phyloP scores from a whole-genome alignment of 257 asterid species.

The Forsythia viridissima region DNA sequence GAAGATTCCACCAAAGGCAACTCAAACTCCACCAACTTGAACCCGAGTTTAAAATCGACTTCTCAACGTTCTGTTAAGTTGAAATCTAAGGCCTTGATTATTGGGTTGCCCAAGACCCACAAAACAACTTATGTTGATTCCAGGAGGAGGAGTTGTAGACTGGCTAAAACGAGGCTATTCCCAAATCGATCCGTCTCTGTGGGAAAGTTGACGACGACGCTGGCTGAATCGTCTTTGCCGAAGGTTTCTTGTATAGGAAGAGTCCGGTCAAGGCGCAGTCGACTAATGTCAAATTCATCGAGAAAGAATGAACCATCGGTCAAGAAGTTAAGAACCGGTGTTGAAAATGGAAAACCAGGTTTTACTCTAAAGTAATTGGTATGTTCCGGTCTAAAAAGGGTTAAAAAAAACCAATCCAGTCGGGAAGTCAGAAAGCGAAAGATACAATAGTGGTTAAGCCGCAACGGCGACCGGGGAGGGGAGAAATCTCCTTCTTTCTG shows the following conservation, averaged over 20 bases:
- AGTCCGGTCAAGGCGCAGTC: constrained; percentile 59
- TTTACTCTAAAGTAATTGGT: constrained; percentile 36
- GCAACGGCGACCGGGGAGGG: too few relatives aligned
- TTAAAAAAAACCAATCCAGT: constrained; percentile 18
- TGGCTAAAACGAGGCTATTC: constrained; percentile 47
- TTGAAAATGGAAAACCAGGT: constrained; percentile 46
- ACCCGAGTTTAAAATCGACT: constrained; percentile 33
- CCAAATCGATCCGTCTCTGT: constrained; percentile 50
- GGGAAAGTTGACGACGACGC: constrained; percentile 36
- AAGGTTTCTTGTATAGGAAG: constrained; percentile 77
- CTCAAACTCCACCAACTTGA: constrained; percentile 25
- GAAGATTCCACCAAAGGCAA: constrained; percentile 70
- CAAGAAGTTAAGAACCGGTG: constrained; percentile 29
- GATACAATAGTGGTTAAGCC: too few relatives aligned
- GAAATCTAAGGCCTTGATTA: constrained; percentile 47
- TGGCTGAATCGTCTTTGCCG: constrained; percentile 64
- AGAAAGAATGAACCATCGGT: constrained; percentile 22
- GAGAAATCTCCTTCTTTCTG: too few relatives aligned
- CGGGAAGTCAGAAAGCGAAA: neutral
- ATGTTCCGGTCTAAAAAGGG: constrained; percentile 37
- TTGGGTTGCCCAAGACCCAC: constrained; percentile 65
- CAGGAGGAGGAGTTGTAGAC: constrained; percentile 44
- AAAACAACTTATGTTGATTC: constrained; percentile 41
- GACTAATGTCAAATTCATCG: constrained; percentile 42
- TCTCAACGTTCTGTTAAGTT: constrained; percentile 44